Percentiles rank a stretch among this genome's conserved stretches.
These are phyloP conservation scores for Xylaria bambusicola DNA, from an alignment of 495 filamentous ascomycete species.

Conservation along the genomic window DNA sequence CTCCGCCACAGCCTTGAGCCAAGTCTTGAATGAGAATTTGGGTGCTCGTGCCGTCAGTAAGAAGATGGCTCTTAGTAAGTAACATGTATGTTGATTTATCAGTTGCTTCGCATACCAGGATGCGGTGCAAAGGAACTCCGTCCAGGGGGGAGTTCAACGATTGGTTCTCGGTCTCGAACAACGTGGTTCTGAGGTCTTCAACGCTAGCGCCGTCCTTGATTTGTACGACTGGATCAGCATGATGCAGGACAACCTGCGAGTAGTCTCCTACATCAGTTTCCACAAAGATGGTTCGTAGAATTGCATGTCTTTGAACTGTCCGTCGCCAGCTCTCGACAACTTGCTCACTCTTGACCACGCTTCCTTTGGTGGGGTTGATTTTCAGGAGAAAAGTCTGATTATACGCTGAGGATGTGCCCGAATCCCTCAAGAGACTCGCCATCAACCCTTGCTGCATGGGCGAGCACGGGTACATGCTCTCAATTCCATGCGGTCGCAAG, in stretches of 20 bases:
- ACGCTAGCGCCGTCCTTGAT: not conserved
- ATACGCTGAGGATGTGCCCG: not conserved
- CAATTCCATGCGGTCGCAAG: not conserved
- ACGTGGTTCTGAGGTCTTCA: not conserved
- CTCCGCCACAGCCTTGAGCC: not conserved
- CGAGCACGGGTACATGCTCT: constrained; percentile 6
- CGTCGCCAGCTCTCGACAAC: constrained; percentile 53
- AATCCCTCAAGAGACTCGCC: not conserved
- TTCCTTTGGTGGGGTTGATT: constrained; percentile 10
- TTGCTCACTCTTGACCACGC: constrained; percentile 39
- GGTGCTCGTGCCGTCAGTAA: constrained; percentile 2
- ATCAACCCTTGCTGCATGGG: constrained; percentile 9
- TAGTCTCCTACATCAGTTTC: constrained; percentile 51
- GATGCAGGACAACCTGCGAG: constrained; percentile 27
- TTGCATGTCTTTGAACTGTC: constrained; percentile 55
- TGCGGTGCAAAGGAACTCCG: constrained; percentile 20
- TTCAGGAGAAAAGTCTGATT: constrained; percentile 2
- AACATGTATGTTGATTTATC: constrained; percentile 2
- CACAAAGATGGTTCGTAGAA: constrained; percentile 58
- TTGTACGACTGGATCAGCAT: constrained; percentile 4
- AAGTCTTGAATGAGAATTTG: constrained; percentile 8
- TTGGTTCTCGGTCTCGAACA: constrained; percentile 4
- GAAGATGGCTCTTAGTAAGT: constrained; percentile 8
- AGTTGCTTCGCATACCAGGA: constrained; percentile 19
- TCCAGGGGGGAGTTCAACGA: constrained; percentile 14